Evolutionary conservation across 2,329 filamentous ascomycete genomes (phyloP).

Genomic region (Epichloe brachyelytri): DNA sequence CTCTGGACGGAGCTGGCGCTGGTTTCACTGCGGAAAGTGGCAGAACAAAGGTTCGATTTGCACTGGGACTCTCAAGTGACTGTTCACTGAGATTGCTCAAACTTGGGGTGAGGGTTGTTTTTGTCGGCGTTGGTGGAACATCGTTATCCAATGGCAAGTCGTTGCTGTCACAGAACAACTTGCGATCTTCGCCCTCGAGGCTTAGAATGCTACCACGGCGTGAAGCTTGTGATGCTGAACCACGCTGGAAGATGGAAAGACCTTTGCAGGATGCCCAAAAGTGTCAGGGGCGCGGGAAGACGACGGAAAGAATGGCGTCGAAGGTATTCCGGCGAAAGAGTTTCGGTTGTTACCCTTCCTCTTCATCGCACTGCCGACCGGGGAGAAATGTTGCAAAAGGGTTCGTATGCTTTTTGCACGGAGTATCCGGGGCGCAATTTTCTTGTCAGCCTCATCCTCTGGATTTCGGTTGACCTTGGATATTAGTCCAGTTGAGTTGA

Average conservation of each 20-base stretch:
- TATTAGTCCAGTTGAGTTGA: slow-evolving; percentile 87
- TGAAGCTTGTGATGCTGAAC: slow-evolving; percentile 28
- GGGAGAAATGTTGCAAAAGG: slow-evolving; percentile 55
- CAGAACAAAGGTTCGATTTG: slow-evolving; percentile 29
- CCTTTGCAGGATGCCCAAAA: slow-evolving; percentile 44
- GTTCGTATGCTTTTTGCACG: slow-evolving; percentile 75
- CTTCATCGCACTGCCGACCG: slow-evolving; percentile 48
- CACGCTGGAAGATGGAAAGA: slow-evolving; percentile 54
- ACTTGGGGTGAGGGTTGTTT: slow-evolving; percentile 40
- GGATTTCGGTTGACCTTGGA: slow-evolving; percentile 85
- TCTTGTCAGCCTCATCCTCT: slow-evolving; percentile 50
- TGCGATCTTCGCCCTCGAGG: slow-evolving; percentile 63
- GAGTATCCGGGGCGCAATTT: slow-evolving; percentile 79
- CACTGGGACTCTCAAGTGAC: slow-evolving; percentile 34
- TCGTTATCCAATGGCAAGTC: slow-evolving; percentile 36
- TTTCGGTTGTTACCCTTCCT: slow-evolving; percentile 49
- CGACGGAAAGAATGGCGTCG: slow-evolving; percentile 64
- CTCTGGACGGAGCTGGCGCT: slow-evolving; percentile 16
- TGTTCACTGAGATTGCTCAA: slow-evolving; percentile 25
- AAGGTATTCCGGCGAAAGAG: slow-evolving; percentile 60
- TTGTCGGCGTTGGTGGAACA: slow-evolving; percentile 88
- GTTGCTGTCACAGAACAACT: slow-evolving; percentile 24
- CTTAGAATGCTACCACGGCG: slow-evolving; percentile 63
- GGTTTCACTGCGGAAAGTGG: slow-evolving; percentile 28
- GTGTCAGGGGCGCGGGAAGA: slow-evolving; percentile 31